A percentile compares a stretch with the other conserved stretches of the same genome.
These are phyloP conservation scores for Mycena sp. DNA, from an alignment of 1,284 basidiomycete species.

Conservation along the genomic window DNA sequence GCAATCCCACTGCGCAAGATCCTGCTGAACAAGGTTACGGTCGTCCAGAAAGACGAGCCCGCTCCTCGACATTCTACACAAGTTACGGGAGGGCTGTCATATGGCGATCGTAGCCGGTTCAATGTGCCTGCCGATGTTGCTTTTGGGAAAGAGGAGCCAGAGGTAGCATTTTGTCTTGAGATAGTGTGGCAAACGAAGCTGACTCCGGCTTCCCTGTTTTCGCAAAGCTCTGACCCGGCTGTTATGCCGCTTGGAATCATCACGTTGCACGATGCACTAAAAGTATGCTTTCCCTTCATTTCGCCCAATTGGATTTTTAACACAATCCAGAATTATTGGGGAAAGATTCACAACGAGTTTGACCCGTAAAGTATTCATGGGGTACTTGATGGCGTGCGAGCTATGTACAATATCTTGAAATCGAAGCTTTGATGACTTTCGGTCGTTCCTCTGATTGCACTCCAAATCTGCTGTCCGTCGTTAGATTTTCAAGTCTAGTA, in stretches of 20 bases:
- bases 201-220: constrained; percentile 57
- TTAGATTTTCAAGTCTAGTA: too few relatives aligned
- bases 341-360: constrained; percentile 89
- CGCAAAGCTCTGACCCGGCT: constrained; percentile 77
- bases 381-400: too few relatives aligned
- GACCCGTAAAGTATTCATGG: constrained; percentile 77
- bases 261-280: constrained; percentile 92
- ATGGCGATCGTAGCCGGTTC: constrained; percentile 89
- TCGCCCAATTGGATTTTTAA: background rate
- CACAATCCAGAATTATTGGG: constrained; percentile 77
- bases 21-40: constrained; percentile 86
- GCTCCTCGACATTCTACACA: constrained; percentile 87
- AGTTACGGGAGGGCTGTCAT: constrained; percentile 91
- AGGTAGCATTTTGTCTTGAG: constrained; percentile 52
- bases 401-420: too few relatives aligned
- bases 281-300: constrained; percentile 55
- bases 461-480: too few relatives aligned
- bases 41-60: constrained; percentile 89
- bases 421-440: too few relatives aligned
- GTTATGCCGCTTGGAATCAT: constrained; percentile 91
- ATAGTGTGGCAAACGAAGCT: too few relatives aligned
- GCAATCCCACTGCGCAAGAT: constrained; percentile 81
- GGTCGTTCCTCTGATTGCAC: too few relatives aligned
- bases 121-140: constrained; percentile 87
- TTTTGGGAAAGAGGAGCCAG: constrained; percentile 72